These are phyloP conservation scores for Moesziomyces aphidis DNA, from an alignment of 1,284 basidiomycete genomes.

Conservation along the genomic window DNA sequence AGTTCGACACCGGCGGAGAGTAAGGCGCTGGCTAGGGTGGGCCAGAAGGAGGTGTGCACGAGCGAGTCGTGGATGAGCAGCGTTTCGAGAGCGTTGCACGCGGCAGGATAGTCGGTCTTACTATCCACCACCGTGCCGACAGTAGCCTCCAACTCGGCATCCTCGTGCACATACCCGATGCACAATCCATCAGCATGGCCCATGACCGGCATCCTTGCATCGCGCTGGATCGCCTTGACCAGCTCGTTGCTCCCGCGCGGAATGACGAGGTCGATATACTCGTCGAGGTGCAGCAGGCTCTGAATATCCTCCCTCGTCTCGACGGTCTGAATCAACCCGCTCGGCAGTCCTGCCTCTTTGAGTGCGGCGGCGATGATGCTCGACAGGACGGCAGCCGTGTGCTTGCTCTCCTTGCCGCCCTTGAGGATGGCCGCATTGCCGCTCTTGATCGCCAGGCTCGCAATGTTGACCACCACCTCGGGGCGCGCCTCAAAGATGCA, in stretches of 20 bases:
- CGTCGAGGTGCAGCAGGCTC: slow-evolving; percentile 84
- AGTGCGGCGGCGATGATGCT: slow-evolving; percentile 81
- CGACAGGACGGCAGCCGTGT: slow-evolving; percentile 49
- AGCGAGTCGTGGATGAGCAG: slow-evolving; percentile 81
- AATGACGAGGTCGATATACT: slow-evolving; percentile 96
- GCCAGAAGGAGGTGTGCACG: slow-evolving; percentile 74
- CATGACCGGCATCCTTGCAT: slow-evolving; percentile 95
- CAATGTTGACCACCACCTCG: slow-evolving; percentile 98
- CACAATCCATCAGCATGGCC: slow-evolving; percentile 98
- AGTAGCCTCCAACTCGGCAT: slow-evolving; percentile 82
- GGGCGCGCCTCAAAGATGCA: slow-evolving; percentile 98
- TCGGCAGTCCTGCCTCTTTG: slow-evolving; percentile 74
- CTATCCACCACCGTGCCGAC: slow-evolving; percentile 86
- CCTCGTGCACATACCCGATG: slow-evolving; percentile 86
- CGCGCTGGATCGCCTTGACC: slow-evolving; percentile 87
- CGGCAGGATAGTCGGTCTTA: slow-evolving; percentile 96
- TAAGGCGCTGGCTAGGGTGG: slow-evolving; percentile 79
- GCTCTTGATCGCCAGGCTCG: slow-evolving; percentile 93
- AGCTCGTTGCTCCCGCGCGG: slow-evolving; percentile 93
- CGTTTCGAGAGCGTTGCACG: slow-evolving; percentile 94
- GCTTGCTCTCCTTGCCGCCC: slow-evolving; percentile 61
- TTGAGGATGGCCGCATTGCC: slow-evolving; percentile 73
- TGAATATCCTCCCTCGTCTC: slow-evolving; percentile 93
- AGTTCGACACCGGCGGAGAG: slow-evolving; percentile 78
- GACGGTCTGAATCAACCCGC: slow-evolving; percentile 88